Base-by-base conservation (phyloP, 2,329 filamentous ascomycete genomes). In the Xylariaceae sp. region DNA sequence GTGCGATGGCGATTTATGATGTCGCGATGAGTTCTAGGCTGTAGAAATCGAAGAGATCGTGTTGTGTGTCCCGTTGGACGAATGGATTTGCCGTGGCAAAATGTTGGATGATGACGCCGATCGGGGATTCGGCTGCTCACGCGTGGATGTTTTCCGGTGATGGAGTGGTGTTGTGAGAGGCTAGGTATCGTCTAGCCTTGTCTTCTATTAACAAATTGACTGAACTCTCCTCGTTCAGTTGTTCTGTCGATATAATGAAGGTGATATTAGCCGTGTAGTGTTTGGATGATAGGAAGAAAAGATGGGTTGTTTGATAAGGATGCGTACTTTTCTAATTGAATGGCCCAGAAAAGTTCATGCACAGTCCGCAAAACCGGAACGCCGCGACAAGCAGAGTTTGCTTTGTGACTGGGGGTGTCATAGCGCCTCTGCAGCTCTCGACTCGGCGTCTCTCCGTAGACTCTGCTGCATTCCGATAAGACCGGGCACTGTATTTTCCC, bases 241-340 rank as follows among this genome's bases (percentile, higher is more conserved):
- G 14, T n/a, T 44, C 15, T 43, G 42, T 43, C 44, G 47, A 48
- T 50, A 40, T 39, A 51, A 43, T 17, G 44, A 54, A 48, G 45
- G 42, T 51, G 46, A 51, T 42, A 40, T 47, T 38, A 43, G 6
- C 31, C 7, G 17, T 18, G 27, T n/a, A 32, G 48, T 45, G 44
- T 17, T 32, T 30, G 49, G 39, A 47, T 48, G 38, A 44, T 38
- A 48, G 39, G 42, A 36, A 43, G 35, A 15, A 36, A 22, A 19
- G 14, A 38, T 11, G 38, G 18, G 5, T 40, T 12, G 32, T 33
- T 32, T 14, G 19, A 39, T 32, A 40, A 52, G 41, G 39, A 18
- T 52, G 50, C 44, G 47, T 52, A 39, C 45, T 47, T 49, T 48
- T 57, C 52, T 39, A 58, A 58, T 56, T 40, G 45, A 53, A 33